Evolutionary conservation across 139 green algal genomes (phyloP).

Genomic region (Gonium pectorale): DNA sequence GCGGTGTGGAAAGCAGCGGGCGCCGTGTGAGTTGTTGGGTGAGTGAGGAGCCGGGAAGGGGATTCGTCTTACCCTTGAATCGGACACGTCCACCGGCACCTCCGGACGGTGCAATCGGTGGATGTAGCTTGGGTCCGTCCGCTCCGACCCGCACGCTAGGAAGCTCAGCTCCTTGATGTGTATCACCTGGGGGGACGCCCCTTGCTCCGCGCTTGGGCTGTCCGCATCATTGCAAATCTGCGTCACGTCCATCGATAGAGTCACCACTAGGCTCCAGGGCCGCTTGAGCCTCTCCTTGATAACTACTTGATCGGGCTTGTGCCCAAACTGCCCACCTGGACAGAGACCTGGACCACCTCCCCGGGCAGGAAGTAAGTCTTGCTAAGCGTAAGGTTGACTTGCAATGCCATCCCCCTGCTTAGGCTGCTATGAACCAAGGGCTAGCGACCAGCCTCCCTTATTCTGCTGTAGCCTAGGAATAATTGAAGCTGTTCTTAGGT

Average conservation of each 20-base stretch:
- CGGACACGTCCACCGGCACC: background rate
- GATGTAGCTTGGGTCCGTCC: slow-evolving; percentile 39
- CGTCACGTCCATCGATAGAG: too few relatives aligned
- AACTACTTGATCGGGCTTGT: too few relatives aligned
- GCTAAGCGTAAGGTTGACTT: slow-evolving; percentile 19
- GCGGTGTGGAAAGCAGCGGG: background rate
- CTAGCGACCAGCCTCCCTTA: too few relatives aligned
- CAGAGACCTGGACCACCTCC: slow-evolving; percentile 36
- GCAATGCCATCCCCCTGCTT: slow-evolving; percentile 33
- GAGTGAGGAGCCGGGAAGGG: background rate
- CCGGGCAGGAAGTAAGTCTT: slow-evolving; percentile 35
- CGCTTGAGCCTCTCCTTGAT: background rate
- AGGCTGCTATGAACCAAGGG: too few relatives aligned
- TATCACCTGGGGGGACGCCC: background rate
- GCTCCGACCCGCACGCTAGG: slow-evolving; percentile 18
- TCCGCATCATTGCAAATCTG: slow-evolving; percentile 37
- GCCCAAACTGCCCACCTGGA: background rate
- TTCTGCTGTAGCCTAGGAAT: too few relatives aligned
- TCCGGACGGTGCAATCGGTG: slow-evolving; percentile 27
- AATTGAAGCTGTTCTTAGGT: too few relatives aligned
- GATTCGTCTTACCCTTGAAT: slow-evolving; percentile 15
- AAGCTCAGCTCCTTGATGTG: slow-evolving; percentile 47
- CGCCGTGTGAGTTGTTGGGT: too few relatives aligned
- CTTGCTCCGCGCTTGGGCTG: background rate
- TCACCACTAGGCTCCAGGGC: too few relatives aligned